Base-by-base conservation (phyloP, 768 basidiomycete species). In the Tricholoma furcatifolium region DNA sequence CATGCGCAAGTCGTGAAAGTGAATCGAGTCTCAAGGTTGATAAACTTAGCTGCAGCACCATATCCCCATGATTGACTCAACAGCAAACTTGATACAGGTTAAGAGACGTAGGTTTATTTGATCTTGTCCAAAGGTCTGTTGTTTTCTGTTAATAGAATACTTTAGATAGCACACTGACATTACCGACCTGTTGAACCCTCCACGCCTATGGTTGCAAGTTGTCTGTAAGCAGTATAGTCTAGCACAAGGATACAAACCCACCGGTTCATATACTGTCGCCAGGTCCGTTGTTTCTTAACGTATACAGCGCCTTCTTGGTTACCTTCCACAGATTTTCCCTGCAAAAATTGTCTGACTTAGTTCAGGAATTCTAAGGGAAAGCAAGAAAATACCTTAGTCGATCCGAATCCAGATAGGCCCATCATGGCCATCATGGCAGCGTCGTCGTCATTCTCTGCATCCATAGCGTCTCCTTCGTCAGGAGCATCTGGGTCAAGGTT, bases 241-340 rank as follows among this genome's bases (percentile, higher is more conserved):
- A 18, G 7, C 14, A 14, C 20, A 43, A 21, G n/a, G 11, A n/a
- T 56, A n/a, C 30, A 32, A 38, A 55, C 78, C 43, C 61, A 85
- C 84, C 93, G 82, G 68, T 98, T 98, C 96, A 99, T 99, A 69
- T 99, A 99, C 70, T 98, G 96, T 58, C 93, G 79, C 95, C 93
- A 96, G 21, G 92, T 95, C 55, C 93, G 77, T 51, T 81, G 82
- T 72, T 92, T 93, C 78, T 90, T 93, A 60, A 88, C 69, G 49
- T 82, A 69, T 32, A 75, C 79, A 34, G 54, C 62, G 40, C 87
- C 88, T 56, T 88, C 87, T 70, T 95, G 88, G 54, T 96, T 93
- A 20, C 93, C 91, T 34, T 79, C 74, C 32, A 94, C 90, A 43
- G 77, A 81, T 63, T 89, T 90, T 39, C 87, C 88, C 92, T 93